Evolutionary conservation across 1,284 basidiomycete species (phyloP).

Genomic region (Puccinia novopanici): DNA sequence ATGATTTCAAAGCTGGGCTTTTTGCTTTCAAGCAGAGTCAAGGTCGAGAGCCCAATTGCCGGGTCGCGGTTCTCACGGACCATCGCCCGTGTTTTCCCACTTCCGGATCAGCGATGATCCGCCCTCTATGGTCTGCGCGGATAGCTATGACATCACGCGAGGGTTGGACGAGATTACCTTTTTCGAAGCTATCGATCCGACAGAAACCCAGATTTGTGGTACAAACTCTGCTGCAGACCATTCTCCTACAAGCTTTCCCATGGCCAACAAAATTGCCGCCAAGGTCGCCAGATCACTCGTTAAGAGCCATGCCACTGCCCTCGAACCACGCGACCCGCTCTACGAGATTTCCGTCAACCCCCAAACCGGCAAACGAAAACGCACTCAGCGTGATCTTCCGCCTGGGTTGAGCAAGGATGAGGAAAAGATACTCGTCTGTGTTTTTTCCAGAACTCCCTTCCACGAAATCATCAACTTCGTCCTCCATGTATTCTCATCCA

Average conservation of each 20-base stretch:
- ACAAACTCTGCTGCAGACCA: too few species aligned
- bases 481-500: not conserved
- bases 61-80: too few species aligned
- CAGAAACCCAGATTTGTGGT: too few species aligned
- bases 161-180: too few species aligned
- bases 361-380: slow-evolving; percentile 57
- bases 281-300: slow-evolving; percentile 38
- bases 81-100: too few species aligned
- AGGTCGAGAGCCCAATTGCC: too few species aligned
- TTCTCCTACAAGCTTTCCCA: not conserved
- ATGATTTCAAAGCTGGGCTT: too few species aligned
- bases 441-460: not conserved
- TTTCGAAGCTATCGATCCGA: too few species aligned
- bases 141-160: too few species aligned
- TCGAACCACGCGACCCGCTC: slow-evolving; percentile 55
- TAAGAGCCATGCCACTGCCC: slow-evolving; percentile 30
- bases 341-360: slow-evolving; percentile 57
- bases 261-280: slow-evolving; percentile 32
- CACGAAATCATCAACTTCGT: not conserved
- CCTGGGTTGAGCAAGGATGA: slow-evolving; percentile 58
- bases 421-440: slow-evolving; percentile 52
- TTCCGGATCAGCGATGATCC: too few species aligned
- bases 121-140: too few species aligned
- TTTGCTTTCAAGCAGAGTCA: too few species aligned
- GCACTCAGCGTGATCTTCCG: slow-evolving; percentile 57